phyloP scores from a whole-genome alignment of 2,329 filamentous ascomycete species.

The Phialocephala sp. region DNA sequence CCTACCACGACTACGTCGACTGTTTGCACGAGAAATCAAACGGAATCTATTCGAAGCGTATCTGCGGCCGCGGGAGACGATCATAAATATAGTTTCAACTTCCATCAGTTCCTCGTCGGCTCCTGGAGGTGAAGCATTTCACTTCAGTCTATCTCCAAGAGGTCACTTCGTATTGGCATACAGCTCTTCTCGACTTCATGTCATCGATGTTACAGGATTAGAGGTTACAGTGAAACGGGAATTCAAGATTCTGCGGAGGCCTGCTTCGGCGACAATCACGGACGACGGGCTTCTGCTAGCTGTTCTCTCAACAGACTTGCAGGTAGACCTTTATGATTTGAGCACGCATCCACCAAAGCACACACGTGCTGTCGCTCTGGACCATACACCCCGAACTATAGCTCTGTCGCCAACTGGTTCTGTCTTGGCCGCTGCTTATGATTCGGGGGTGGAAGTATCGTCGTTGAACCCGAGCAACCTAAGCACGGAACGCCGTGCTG shows the following conservation, averaged over 20 bases:
- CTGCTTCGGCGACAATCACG: slow-evolving; percentile 76
- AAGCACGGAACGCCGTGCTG: slow-evolving; percentile 71
- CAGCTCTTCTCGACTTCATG: slow-evolving; percentile 84
- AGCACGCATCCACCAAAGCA: slow-evolving; percentile 67
- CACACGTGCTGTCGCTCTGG: slow-evolving; percentile 76
- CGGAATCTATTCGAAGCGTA: slow-evolving; percentile 80
- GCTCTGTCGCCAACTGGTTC: slow-evolving; percentile 81
- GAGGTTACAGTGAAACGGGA: slow-evolving; percentile 73
- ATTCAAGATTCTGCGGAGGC: slow-evolving; percentile 78
- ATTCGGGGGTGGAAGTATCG: slow-evolving; percentile 87
- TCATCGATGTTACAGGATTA: slow-evolving; percentile 69
- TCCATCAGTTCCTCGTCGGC: slow-evolving; percentile 83
- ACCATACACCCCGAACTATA: slow-evolving; percentile 79
- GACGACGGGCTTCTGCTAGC: slow-evolving; percentile 79
- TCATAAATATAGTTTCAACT: slow-evolving; percentile 81
- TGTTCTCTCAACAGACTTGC: slow-evolving; percentile 80
- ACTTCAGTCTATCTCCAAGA: slow-evolving; percentile 78
- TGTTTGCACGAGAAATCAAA: slow-evolving; percentile 74
- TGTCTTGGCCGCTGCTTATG: slow-evolving; percentile 83
- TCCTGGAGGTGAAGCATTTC: slow-evolving; percentile 83
- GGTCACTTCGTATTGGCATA: slow-evolving; percentile 79
- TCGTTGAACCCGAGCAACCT: slow-evolving; percentile 70
- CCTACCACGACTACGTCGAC: slow-evolving; percentile 64
- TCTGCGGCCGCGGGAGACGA: slow-evolving; percentile 70
- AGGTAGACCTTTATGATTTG: slow-evolving; percentile 85